Conservation (phyloP, 306 rosid genomes). For the Herpetospermum pedunculosum region DNA sequence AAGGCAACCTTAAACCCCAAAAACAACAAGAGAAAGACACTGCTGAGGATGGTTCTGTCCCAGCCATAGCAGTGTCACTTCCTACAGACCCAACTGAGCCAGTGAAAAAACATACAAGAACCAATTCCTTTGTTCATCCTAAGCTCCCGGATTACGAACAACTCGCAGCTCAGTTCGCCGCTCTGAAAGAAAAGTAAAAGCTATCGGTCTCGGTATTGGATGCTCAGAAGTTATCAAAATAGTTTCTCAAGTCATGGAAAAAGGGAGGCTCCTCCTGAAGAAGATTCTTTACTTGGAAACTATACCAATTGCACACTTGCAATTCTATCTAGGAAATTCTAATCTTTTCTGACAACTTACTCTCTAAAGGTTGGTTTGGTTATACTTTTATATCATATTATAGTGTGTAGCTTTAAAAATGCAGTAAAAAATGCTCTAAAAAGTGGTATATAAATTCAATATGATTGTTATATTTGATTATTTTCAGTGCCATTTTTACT, state of each 20-base stretch:
- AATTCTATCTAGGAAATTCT: neutral
- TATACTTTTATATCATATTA: neutral
- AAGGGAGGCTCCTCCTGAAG: neutral
- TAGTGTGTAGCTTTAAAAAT: neutral
- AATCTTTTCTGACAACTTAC: neutral
- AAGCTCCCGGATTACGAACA: constrained; percentile 73
- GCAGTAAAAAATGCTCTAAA: neutral
- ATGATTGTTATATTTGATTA: neutral
- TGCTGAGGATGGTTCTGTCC: neutral
- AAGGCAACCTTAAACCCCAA: neutral
- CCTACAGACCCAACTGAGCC: constrained; percentile 12
- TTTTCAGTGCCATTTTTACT: neutral
- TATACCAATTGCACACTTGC: neutral
- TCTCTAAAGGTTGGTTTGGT: neutral
- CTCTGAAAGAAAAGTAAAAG: constrained; percentile 36
- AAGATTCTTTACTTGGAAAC: neutral
- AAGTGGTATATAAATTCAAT: neutral
- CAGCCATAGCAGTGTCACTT: constrained; percentile 19
- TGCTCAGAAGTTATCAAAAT: neutral
- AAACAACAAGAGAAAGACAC: constrained; percentile 6
- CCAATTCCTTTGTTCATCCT: constrained; percentile 42
- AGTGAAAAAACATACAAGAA: constrained; percentile 12
- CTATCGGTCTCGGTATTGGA: neutral
- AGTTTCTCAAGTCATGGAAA: neutral
- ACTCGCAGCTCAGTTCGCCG: constrained; percentile 36